phyloP scores from a whole-genome alignment of 2,329 filamentous ascomycete genomes.

The Colletotrichum salicis region DNA sequence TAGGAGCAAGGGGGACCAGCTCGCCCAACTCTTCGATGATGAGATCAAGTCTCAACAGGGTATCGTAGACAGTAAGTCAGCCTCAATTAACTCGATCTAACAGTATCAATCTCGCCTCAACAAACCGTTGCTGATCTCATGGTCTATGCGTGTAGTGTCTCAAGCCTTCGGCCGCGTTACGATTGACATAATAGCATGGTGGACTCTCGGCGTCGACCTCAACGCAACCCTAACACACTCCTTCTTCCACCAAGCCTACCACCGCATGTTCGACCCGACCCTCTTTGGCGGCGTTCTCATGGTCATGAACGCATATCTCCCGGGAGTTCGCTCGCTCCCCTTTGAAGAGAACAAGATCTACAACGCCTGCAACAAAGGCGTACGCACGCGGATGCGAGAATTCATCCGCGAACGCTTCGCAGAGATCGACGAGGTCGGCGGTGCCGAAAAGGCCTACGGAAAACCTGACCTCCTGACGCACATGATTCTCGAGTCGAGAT shows the following conservation, averaged over 20 bases:
- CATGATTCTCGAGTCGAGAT: constrained; percentile 46
- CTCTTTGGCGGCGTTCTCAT: constrained; percentile 39
- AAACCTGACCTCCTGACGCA: constrained; percentile 45
- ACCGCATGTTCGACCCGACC: constrained; percentile 40
- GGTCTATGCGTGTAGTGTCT: not conserved
- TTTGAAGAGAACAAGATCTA: constrained; percentile 50
- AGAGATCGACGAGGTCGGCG: constrained; percentile 30
- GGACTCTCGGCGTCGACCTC: constrained; percentile 48
- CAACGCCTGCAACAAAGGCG: constrained; percentile 42
- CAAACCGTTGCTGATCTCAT: not conserved
- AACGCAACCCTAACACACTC: constrained; percentile 40
- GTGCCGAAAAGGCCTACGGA: constrained; percentile 21
- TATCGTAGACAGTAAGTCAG: constrained; percentile 7
- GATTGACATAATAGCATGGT: constrained; percentile 49
- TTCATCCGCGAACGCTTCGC: constrained; percentile 41
- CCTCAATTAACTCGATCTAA: not conserved
- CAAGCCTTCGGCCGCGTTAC: constrained; percentile 45
- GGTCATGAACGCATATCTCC: constrained; percentile 46
- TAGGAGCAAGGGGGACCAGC: constrained; percentile 46
- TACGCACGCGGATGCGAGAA: constrained; percentile 43
- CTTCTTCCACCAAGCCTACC: constrained; percentile 43
- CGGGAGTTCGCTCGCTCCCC: constrained; percentile 48
- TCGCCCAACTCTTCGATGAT: constrained; percentile 38
- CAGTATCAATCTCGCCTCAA: too few species aligned
- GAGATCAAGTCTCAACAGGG: constrained; percentile 38